Base-by-base conservation (phyloP, 805 yeast species). In the Deakozyma indianensis region DNA sequence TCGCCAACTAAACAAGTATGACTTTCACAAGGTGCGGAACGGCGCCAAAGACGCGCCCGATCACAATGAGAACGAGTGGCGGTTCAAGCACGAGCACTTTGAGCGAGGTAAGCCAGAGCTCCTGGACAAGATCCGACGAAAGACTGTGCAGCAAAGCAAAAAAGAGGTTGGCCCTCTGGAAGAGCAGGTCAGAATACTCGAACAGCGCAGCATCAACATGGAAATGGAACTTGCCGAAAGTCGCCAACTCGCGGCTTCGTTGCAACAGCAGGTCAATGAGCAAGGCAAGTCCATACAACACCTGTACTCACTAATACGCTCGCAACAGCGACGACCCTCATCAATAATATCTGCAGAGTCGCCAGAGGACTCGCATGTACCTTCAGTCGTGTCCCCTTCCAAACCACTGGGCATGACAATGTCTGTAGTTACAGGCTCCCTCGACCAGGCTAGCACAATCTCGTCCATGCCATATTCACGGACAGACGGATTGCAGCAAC, bases 1-100 rank as follows among this genome's bases (percentile, higher is more conserved):
- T 20, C 75, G 98, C 41, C 98, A 92, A 61, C 70, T 92, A 56
- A 92, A 92, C 70, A 92, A 92, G 64, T 92, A 92, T 59, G 98
- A 90, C 63, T 92, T 92, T 68, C 98, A 92, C 69, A 92, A 92
- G 65, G 94, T 92, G 41, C 84, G 90, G 59, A 70, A 83, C 35
- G 74, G 47, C 35, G 55, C 48, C 43, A 41, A 14, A 15, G 35
- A 18, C 27, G 35, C 29, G 41, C 41, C 11, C 22, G 7, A 14
- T 43, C 53, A 54, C 38, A 51, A 51, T 22, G 56, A 53, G 27
- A 50, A 80, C 61, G 78, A 88, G 20, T 90, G 97, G 96, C 96
- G 90, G 61, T 90, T 92, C 67, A 78, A 79, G 58, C 97, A 92
- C 61, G 94, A 96, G 0, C 85, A 78, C 51, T 92, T 92, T 62